phyloP scores from a whole-genome alignment of 169 alveolate species.

The Plasmodium ovale region DNA sequence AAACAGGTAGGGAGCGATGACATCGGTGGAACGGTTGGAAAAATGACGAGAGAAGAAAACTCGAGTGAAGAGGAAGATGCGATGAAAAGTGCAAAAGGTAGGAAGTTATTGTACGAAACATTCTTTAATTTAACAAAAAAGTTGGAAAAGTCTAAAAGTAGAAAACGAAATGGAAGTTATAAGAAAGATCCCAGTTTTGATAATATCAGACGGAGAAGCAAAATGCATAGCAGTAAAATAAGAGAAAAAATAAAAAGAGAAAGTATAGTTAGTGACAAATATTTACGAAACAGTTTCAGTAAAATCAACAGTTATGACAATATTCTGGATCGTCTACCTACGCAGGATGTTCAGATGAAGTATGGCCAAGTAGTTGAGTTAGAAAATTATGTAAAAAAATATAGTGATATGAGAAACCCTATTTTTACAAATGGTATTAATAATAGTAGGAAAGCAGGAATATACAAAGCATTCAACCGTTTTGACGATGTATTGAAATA shows the following conservation, averaged over 20 bases:
- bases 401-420: neutral
- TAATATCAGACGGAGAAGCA: neutral
- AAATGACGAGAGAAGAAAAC: neutral
- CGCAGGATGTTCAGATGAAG: neutral
- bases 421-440: constrained; percentile 2
- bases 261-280: neutral
- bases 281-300: neutral
- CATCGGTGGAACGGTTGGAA: neutral
- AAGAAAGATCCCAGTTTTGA: neutral
- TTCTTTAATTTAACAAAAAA: constrained; percentile 33
- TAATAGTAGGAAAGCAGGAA: neutral
- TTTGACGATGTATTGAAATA: constrained; percentile 33
- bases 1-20: neutral
- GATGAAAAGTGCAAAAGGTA: constrained; percentile 5
- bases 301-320: neutral
- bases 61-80: constrained; percentile 1
- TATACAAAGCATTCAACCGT: neutral
- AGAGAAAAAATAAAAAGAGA: constrained; percentile 2
- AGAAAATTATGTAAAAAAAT: constrained; percentile 23
- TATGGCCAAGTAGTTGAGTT: constrained; percentile 10
- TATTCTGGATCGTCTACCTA: neutral
- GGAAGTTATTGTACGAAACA: constrained; percentile 8
- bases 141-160: constrained; percentile 13
- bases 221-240: neutral
- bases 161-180: neutral